Base-by-base conservation (phyloP, 2,329 filamentous ascomycete genomes). In the Cytospora chrysosperma region DNA sequence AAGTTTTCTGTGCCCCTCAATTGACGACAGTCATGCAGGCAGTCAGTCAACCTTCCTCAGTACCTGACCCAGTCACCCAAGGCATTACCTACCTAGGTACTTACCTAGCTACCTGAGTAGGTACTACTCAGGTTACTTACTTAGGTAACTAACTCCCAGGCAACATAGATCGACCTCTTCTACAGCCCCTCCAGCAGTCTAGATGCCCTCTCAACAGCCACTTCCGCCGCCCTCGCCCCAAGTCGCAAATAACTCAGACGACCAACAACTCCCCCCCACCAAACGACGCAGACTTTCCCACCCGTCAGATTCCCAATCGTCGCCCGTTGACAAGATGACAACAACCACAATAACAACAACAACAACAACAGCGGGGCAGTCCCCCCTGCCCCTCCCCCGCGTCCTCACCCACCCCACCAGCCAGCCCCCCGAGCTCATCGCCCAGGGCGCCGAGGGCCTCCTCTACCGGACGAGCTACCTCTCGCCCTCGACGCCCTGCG, bases 371-470 rank as follows among this genome's bases (percentile, higher is more conserved):
- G 37, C 66, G 34, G 47, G 37, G 40, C 55, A 63, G 34, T 72
- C 71, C 56, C 64, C 70, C 61, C 81, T 81, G 70, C 77, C 81
- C 68, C 87, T 91, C 67, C 89, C 89, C 43, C 76, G 81, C 37
- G 83, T 89, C 69, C 89, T 93, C 76, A 81, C 82, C 64, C 79
- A 86, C 78, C 84, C 85, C 74, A 79, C 84, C 66, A 80, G 85
- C 47, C 75, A 81, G 69, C 76, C 85, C 56, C 87, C 92, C 67
- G 76, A 74, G 56, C 90, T 97, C 72, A 86, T 98, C 70, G 89
- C 92, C 63, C 95, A 98, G 82, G 95, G 95, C 78, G 95, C 95
- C 74, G 95, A 99, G 85, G 93, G 92, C 65, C 92, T 94, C 68
- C 86, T 99, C 73, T 98, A 96, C 85, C 89, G 88, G 75, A 94